Evolutionary conservation across 305 asterid genomes (phyloP).

Genomic region (Fraxinus dipetala): DNA sequence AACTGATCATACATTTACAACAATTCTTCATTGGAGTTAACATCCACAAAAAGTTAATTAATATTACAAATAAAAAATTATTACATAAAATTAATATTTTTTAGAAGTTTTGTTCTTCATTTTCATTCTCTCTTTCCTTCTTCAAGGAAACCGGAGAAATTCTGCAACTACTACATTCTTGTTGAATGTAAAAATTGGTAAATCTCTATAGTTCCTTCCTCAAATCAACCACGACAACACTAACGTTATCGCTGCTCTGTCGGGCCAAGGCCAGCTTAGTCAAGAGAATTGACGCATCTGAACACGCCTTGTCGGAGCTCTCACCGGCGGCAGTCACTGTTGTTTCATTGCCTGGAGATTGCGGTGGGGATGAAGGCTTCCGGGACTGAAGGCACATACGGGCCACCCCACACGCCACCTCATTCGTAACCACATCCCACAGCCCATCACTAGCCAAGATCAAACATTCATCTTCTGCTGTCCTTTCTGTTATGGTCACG

Average conservation of each 20-base stretch:
- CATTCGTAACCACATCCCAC: slow-evolving; percentile 89
- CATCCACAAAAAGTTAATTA: background rate
- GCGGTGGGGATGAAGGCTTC: slow-evolving; percentile 43
- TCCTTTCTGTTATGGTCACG: slow-evolving; percentile 61
- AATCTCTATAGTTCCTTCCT: slow-evolving; percentile 30
- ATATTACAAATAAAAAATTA: background rate
- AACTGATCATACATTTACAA: background rate
- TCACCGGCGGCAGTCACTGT: slow-evolving; percentile 42
- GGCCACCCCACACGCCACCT: slow-evolving; percentile 86
- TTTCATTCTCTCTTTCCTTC: background rate
- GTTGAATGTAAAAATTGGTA: background rate
- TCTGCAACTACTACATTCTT: background rate
- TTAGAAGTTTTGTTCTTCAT: background rate
- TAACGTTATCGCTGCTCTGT: slow-evolving; percentile 71
- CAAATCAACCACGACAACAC: slow-evolving; percentile 83
- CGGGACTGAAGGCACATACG: slow-evolving; percentile 68
- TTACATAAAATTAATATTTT: background rate
- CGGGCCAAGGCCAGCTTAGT: slow-evolving; percentile 88
- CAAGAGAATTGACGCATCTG: slow-evolving; percentile 80
- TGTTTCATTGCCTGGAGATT: slow-evolving; percentile 41
- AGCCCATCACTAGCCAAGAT: slow-evolving; percentile 80
- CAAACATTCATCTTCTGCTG: slow-evolving; percentile 65
- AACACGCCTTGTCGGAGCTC: slow-evolving; percentile 70
- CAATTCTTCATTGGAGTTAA: background rate
- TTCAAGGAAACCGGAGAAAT: background rate